Evolutionary conservation across 2,329 filamentous ascomycete species (phyloP), one percentile per base, ranked within the genome.

Genomic region (Fusarium denticulatum): DNA sequence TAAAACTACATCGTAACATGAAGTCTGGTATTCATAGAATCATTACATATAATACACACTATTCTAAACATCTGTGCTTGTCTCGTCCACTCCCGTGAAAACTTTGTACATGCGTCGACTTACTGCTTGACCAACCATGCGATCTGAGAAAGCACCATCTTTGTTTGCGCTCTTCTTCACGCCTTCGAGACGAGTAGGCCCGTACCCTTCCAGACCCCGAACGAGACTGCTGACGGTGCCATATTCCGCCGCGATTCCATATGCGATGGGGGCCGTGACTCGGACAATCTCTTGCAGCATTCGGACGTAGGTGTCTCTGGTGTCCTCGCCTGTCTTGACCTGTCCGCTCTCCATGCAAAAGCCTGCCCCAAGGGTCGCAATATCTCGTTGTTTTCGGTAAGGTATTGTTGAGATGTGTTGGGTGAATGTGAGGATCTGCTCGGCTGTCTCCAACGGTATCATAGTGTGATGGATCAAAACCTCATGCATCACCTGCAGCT

Each of bases 271-370:
- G 0, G 90, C 88, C 11, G 94, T 95, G 22, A 96, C 87, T 22
- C 93, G 88, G 20, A 86, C 86, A 45, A 95, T 89, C 81, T 95
- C 91, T 81, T 94, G 91, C 57, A 96, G 83, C 93, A 96, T 94
- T 72, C 89, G 89, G 49, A 90, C 84, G 71, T 92, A 96, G 0
- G 91, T 94, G 76, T 95, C 93, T 12, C 83, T 80, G 5, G 87
- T 82, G 47, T 89, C 88, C 34, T 92, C 88, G 34, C 93, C 93
- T 1, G 90, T 89, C 61, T 89, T 90, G 46, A 96, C 92, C 81
- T 96, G 93, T 0, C 93, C 93, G 2, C 86, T 85, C 60, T 94
- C 93, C 92, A 95, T 95, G 82, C 93, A 95, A 80, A 96, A 96
- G 1, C 88, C 86, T 4, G 89, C 90, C 18, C 87, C 85, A 4